phyloP scores from a whole-genome alignment of 2,329 filamentous ascomycete species.

The Cercospora beticola region DNA sequence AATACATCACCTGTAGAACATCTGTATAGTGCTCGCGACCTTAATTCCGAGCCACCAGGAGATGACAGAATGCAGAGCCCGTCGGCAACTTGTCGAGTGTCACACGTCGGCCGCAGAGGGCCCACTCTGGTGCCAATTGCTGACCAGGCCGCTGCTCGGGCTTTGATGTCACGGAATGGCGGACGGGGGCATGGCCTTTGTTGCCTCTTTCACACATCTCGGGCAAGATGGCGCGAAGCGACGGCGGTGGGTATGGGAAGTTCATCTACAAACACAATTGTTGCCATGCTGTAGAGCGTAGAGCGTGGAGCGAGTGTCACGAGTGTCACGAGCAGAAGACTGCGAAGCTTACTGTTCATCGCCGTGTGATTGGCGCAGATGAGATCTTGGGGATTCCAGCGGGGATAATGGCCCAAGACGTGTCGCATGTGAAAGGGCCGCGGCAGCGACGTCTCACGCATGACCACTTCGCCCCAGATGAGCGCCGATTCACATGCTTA shows the following conservation, averaged over 20 bases:
- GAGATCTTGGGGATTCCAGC: slow-evolving; percentile 3
- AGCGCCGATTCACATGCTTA: slow-evolving; percentile 8
- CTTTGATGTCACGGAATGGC: slow-evolving; percentile 4
- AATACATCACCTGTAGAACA: not conserved
- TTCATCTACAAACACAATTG: not conserved
- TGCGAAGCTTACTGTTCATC: slow-evolving; percentile 1
- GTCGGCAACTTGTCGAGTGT: not conserved
- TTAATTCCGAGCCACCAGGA: not conserved
- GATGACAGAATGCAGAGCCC: not conserved
- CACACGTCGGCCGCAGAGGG: not conserved
- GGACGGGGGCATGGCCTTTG: not conserved
- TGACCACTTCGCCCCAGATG: not conserved
- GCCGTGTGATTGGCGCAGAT: slow-evolving; percentile 4
- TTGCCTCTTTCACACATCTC: slow-evolving; percentile 5
- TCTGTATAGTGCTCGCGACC: not conserved
- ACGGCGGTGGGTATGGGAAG: not conserved
- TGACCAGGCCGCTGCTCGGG: slow-evolving; percentile 7
- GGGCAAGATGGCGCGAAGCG: slow-evolving; percentile 7
- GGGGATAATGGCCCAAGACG: slow-evolving; percentile 4
- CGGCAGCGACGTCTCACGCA: not conserved
- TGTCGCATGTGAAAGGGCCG: slow-evolving; percentile 10
- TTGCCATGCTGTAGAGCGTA: not conserved
- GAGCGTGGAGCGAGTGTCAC: not conserved
- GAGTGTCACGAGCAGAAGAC: slow-evolving; percentile 2
- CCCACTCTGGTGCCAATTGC: not conserved